Evolutionary conservation across 306 rosid genomes (phyloP).

Genomic region (Biancaea sappan): DNA sequence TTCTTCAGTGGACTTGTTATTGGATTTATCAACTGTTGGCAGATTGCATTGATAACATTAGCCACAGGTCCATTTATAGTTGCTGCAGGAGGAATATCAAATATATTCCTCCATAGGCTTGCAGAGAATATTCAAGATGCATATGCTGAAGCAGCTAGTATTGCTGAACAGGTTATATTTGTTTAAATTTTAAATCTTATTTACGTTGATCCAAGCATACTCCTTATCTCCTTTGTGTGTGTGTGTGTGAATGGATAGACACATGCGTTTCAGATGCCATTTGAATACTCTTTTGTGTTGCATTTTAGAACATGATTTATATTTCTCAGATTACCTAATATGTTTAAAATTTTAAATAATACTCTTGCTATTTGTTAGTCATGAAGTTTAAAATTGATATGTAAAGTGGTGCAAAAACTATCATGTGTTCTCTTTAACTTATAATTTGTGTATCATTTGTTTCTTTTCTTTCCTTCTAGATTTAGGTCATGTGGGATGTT

Average conservation of each 20-base stretch:
- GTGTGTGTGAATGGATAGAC: not conserved
- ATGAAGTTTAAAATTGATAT: not conserved
- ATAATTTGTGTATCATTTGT: constrained; percentile 24
- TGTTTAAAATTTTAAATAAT: constrained; percentile 5
- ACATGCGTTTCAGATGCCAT: constrained; percentile 22
- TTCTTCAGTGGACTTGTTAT: constrained; percentile 96
- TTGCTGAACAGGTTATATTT: constrained; percentile 96
- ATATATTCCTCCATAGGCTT: constrained; percentile 98
- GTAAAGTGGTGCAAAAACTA: constrained; percentile 3
- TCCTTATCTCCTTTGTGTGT: constrained; percentile 11
- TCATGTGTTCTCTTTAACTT: constrained; percentile 2
- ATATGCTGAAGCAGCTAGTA: constrained; percentile 99
- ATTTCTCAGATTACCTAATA: constrained; percentile 14
- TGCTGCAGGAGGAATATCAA: constrained; percentile 99
- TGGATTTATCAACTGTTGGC: constrained; percentile 98
- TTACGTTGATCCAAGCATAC: not conserved
- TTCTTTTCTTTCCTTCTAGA: not conserved
- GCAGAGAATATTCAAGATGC: constrained; percentile 99
- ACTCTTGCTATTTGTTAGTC: constrained; percentile 1
- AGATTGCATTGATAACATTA: constrained; percentile 91
- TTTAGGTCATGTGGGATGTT: not conserved
- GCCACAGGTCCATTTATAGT: constrained; percentile 99
- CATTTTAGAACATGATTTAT: constrained; percentile 9
- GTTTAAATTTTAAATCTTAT: constrained; percentile 13
- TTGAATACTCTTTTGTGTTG: not conserved